A percentile compares a stretch with the other conserved stretches of the same genome.
phyloP scores from a whole-genome alignment of 2,329 filamentous ascomycete genomes.

The Xylaria sp. region DNA sequence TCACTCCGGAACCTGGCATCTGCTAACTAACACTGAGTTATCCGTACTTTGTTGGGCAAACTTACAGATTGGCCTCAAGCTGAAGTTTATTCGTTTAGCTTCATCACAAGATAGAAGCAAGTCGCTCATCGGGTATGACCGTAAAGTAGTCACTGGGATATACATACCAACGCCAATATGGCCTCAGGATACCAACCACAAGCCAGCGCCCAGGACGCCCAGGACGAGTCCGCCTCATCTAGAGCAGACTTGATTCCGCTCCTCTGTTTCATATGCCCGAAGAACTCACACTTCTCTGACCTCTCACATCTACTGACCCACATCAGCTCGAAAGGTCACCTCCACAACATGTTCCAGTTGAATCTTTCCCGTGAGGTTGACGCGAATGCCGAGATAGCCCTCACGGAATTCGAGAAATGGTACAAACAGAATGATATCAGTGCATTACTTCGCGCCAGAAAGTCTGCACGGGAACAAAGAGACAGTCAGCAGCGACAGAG shows the following conservation, averaged over 20 bases:
- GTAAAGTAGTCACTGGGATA: not conserved
- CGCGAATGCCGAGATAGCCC: slow-evolving; percentile 67
- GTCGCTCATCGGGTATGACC: slow-evolving; percentile 3
- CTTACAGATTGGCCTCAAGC: not conserved
- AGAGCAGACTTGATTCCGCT: slow-evolving; percentile 67
- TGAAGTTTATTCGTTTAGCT: not conserved
- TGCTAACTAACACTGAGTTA: not conserved
- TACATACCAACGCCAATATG: slow-evolving; percentile 25
- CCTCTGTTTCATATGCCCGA: slow-evolving; percentile 84
- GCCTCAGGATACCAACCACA: slow-evolving; percentile 26
- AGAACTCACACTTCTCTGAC: slow-evolving; percentile 84
- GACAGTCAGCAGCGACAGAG: slow-evolving; percentile 46
- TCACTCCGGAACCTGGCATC: not conserved
- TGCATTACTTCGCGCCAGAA: slow-evolving; percentile 78
- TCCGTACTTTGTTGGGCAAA: not conserved
- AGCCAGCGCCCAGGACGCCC: slow-evolving; percentile 16
- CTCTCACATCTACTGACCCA: slow-evolving; percentile 93
- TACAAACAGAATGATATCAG: slow-evolving; percentile 78
- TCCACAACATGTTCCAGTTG: slow-evolving; percentile 84
- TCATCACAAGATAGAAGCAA: not conserved
- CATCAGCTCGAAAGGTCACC: slow-evolving; percentile 90
- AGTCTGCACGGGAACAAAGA: slow-evolving; percentile 79
- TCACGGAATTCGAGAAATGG: slow-evolving; percentile 82
- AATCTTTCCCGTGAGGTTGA: slow-evolving; percentile 78
- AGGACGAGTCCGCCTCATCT: not conserved